Evolutionary conservation across 2,329 filamentous ascomycete species (phyloP).

Genomic region (Scytalidium sp.): DNA sequence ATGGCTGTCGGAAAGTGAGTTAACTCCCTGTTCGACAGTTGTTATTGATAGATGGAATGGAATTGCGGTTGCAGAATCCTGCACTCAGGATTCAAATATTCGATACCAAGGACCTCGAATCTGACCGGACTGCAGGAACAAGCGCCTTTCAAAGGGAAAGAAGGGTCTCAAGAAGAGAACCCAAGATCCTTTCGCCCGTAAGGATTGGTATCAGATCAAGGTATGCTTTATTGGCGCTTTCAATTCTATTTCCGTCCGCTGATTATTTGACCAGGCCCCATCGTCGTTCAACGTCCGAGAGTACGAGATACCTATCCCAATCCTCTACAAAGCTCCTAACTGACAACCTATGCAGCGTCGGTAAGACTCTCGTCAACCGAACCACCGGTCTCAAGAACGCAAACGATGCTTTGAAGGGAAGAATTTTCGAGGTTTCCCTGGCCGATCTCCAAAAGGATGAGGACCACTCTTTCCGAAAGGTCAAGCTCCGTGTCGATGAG

Average conservation of each 20-base stretch:
- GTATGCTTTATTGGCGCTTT: slow-evolving; percentile 40
- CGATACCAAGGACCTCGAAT: slow-evolving; percentile 3
- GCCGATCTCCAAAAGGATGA: slow-evolving; percentile 99
- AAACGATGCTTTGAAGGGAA: slow-evolving; percentile 98
- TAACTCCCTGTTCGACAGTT: slow-evolving; percentile 10
- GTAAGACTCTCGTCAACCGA: slow-evolving; percentile 99
- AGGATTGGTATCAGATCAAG: slow-evolving; percentile 99
- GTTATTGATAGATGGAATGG: background rate
- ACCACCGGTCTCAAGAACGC: slow-evolving; percentile 99
- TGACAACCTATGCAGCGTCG: slow-evolving; percentile 68
- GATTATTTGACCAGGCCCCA: slow-evolving; percentile 62
- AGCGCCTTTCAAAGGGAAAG: slow-evolving; percentile 99
- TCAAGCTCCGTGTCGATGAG: slow-evolving; percentile 98
- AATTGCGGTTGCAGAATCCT: background rate
- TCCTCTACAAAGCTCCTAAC: slow-evolving; percentile 19
- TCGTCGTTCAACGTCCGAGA: slow-evolving; percentile 95
- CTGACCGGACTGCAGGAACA: slow-evolving; percentile 68
- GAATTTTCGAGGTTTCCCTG: slow-evolving; percentile 97
- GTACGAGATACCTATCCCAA: slow-evolving; percentile 47
- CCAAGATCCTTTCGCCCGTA: slow-evolving; percentile 93
- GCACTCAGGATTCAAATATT: background rate
- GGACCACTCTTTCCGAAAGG: slow-evolving; percentile 99
- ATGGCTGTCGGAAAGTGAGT: slow-evolving; percentile 82
- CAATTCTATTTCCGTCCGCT: slow-evolving; percentile 14
- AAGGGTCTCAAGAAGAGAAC: slow-evolving; percentile 99